Evolutionary conservation across 257 asterid species (phyloP).

Genomic region (Verbena officinalis): DNA sequence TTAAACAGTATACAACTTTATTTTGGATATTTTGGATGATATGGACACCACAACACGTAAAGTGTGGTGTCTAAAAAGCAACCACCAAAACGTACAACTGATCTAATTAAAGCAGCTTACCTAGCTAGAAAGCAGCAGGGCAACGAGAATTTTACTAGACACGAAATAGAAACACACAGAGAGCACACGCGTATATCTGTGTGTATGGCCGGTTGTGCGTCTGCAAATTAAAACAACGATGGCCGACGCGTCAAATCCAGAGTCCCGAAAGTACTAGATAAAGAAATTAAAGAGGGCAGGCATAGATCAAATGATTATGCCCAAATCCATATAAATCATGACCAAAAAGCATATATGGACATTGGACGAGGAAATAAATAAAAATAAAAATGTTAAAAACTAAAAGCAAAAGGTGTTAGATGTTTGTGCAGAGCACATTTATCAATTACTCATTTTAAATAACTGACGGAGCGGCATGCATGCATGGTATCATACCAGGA

Average conservation of each 20-base stretch:
- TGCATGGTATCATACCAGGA: slow-evolving; percentile 37
- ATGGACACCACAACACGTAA: background rate
- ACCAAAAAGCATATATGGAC: slow-evolving; percentile 38
- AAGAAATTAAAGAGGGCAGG: slow-evolving; percentile 34
- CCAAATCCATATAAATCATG: slow-evolving; percentile 54
- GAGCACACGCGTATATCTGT: background rate
- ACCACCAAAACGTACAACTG: too few relatives aligned
- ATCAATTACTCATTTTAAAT: background rate
- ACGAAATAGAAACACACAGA: background rate
- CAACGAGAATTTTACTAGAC: background rate
- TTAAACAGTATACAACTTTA: background rate
- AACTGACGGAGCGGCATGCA: slow-evolving; percentile 26
- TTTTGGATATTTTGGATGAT: background rate
- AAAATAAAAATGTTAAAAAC: too few relatives aligned
- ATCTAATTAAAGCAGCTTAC: too few relatives aligned
- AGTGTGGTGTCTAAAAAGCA: too few relatives aligned
- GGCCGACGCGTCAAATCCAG: slow-evolving; percentile 41
- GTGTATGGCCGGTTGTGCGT: background rate
- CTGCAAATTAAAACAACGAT: background rate
- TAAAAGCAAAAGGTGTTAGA: slow-evolving; percentile 1
- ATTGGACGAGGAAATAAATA: too few relatives aligned
- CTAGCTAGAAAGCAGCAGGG: too few relatives aligned
- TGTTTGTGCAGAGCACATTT: background rate
- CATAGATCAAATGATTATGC: slow-evolving; percentile 56
- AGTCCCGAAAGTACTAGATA: slow-evolving; percentile 41